phyloP scores from a whole-genome alignment of 2,329 filamentous ascomycete genomes.

The Neocatenulostroma microsporum region DNA sequence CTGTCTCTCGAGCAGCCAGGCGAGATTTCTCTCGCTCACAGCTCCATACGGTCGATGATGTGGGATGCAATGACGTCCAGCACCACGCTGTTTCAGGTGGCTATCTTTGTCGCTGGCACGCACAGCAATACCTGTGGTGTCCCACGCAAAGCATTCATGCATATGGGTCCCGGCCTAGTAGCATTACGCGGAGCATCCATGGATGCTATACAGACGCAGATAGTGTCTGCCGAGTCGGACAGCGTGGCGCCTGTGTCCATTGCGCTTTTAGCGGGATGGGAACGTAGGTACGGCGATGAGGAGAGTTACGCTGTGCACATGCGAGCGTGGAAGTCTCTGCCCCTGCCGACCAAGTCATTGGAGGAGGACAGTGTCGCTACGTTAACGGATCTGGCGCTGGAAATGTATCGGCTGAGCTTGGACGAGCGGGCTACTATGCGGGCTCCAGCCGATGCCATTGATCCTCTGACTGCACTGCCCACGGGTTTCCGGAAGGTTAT shows the following conservation, averaged over 20 bases:
- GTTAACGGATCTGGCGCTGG: slow-evolving; percentile 15
- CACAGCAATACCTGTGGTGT: slow-evolving; percentile 18
- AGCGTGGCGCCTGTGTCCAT: slow-evolving; percentile 16
- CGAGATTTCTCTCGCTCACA: slow-evolving; percentile 14
- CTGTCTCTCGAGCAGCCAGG: background rate
- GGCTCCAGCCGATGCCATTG: background rate
- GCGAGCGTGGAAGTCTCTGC: slow-evolving; percentile 14
- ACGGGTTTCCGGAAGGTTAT: slow-evolving; percentile 14
- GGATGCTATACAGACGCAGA: slow-evolving; percentile 12
- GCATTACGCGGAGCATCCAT: slow-evolving; percentile 17
- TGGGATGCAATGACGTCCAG: slow-evolving; percentile 14
- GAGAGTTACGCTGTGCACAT: slow-evolving; percentile 17
- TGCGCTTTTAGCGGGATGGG: slow-evolving; percentile 20
- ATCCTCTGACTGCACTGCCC: slow-evolving; percentile 7
- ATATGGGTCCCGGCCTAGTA: slow-evolving; percentile 15
- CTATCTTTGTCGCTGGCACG: slow-evolving; percentile 17
- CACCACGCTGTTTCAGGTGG: slow-evolving; percentile 16
- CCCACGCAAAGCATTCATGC: slow-evolving; percentile 7
- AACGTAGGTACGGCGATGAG: slow-evolving; percentile 17
- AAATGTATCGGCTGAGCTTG: slow-evolving; percentile 13
- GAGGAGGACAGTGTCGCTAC: slow-evolving; percentile 14
- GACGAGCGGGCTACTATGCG: slow-evolving; percentile 9
- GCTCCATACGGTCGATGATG: slow-evolving; percentile 13
- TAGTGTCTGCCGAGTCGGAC: slow-evolving; percentile 8
- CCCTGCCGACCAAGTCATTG: slow-evolving; percentile 10